Conservation (phyloP, 2,329 filamentous ascomycete species). For the Uncinocarpus reesii region DNA sequence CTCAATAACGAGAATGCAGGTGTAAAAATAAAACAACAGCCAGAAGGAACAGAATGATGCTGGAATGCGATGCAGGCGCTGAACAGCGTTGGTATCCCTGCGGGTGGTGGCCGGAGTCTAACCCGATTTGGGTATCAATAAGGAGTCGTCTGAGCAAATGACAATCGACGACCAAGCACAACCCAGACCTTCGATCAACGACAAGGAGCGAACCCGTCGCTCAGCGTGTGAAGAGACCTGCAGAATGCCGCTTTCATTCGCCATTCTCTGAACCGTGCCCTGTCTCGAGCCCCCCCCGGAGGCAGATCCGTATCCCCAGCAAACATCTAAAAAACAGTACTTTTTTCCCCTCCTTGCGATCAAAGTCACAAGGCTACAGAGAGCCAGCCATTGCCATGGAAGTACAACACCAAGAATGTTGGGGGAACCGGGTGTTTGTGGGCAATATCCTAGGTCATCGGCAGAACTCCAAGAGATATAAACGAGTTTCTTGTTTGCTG, state of each 20-base stretch:
- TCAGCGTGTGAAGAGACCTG: neutral
- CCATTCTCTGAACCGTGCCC: constrained; percentile 3
- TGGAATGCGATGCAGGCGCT: constrained; percentile 1
- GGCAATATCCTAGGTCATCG: neutral
- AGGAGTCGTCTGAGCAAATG: constrained; percentile 7
- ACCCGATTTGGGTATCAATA: constrained; percentile 18
- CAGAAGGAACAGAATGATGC: neutral
- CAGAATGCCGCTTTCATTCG: constrained; percentile 7
- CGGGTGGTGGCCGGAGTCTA: constrained; percentile 10
- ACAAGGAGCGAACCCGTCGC: constrained; percentile 4
- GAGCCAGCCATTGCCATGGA: neutral
- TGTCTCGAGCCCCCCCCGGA: neutral
- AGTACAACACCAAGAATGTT: neutral
- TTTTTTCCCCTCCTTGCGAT: neutral
- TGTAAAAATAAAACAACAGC: neutral
- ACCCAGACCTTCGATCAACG: constrained; percentile 6
- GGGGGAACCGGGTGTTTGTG: neutral
- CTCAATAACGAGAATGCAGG: constrained; percentile 21
- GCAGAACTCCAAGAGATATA: neutral
- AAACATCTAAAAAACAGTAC: constrained; percentile 6
- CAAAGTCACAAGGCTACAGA: neutral
- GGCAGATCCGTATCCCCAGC: constrained; percentile 1
- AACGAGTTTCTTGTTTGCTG: constrained; percentile 1
- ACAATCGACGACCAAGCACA: neutral
- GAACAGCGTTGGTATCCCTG: neutral